Percentiles rank a stretch among this genome's conserved stretches.
Conservation (phyloP, 805 yeast species). For the Metschnikowia borealis region DNA sequence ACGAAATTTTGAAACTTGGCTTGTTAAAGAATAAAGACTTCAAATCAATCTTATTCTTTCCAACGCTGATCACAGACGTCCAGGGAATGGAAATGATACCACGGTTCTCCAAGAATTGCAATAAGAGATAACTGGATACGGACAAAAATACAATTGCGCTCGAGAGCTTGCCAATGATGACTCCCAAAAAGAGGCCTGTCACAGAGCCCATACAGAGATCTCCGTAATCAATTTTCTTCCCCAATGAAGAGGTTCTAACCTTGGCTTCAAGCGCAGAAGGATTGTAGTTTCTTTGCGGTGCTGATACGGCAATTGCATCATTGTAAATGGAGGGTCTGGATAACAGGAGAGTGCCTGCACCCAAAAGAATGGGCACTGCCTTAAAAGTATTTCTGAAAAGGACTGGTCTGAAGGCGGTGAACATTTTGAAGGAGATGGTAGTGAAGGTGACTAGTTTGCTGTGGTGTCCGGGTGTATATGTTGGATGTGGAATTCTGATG, state of each 20-base stretch:
- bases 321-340: conserved; percentile 11
- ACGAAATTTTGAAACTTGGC: conserved; percentile 59
- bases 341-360: conserved; percentile 13
- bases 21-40: conserved; percentile 51
- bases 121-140: conserved; percentile 36
- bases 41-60: conserved; percentile 39
- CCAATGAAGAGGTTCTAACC: conserved; percentile 23
- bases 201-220: conserved; percentile 63
- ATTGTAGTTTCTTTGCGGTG: conserved; percentile 10
- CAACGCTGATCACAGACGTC: conserved; percentile 32
- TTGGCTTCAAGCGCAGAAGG: conserved; percentile 12
- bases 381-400: conserved; percentile 11
- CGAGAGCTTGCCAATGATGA: conserved; percentile 58
- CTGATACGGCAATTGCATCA: conserved; percentile 14
- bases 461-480: neutral
- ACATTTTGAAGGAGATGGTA: conserved; percentile 7
- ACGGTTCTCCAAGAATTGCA: conserved; percentile 55
- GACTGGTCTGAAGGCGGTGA: conserved; percentile 14
- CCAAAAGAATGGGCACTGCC: conserved; percentile 13
- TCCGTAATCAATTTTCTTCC: conserved; percentile 52
- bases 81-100: conserved; percentile 49
- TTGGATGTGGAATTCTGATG: neutral
- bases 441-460: neutral
- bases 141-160: conserved; percentile 49
- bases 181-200: conserved; percentile 56